Conservation (phyloP, 495 filamentous ascomycete species). For the Hypoxylon perforatum region DNA sequence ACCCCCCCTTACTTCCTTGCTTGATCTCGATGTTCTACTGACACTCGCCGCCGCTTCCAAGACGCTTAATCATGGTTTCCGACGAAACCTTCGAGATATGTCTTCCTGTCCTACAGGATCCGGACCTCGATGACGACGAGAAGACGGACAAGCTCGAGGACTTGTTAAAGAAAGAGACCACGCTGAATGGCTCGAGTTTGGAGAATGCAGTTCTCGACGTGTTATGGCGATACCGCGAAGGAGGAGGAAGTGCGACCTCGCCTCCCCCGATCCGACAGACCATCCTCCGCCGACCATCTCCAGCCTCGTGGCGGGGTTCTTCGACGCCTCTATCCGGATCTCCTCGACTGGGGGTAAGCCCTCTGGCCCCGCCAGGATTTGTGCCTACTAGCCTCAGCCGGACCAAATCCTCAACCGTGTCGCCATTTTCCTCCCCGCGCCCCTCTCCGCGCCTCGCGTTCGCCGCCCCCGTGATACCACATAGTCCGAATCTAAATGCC, state of each 20-base stretch:
- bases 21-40: slow-evolving; percentile 9
- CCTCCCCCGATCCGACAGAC: slow-evolving; percentile 85
- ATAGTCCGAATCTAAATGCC: slow-evolving; percentile 91
- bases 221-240: slow-evolving; percentile 89
- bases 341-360: slow-evolving; percentile 79
- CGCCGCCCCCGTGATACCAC: slow-evolving; percentile 89
- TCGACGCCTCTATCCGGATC: slow-evolving; percentile 82
- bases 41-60: slow-evolving; percentile 26
- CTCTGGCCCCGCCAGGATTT: slow-evolving; percentile 84
- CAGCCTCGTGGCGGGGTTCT: slow-evolving; percentile 90
- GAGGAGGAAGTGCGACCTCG: slow-evolving; percentile 77
- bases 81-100: slow-evolving; percentile 93
- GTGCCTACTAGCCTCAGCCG: slow-evolving; percentile 78
- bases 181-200: slow-evolving; percentile 77
- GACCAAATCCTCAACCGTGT: slow-evolving; percentile 77
- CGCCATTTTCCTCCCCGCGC: slow-evolving; percentile 93
- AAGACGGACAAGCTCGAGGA: slow-evolving; percentile 93
- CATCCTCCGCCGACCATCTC: slow-evolving; percentile 88
- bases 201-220: slow-evolving; percentile 93
- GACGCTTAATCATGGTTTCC: slow-evolving; percentile 76
- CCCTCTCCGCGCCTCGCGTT: slow-evolving; percentile 93
- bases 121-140: slow-evolving; percentile 88
- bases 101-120: slow-evolving; percentile 86
- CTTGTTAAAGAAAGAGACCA: slow-evolving; percentile 80
- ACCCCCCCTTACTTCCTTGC: slow-evolving; percentile 8